Evolutionary conservation across 768 basidiomycete genomes (phyloP), one percentile per base, ranked within the genome.

Genomic region (Lentinula aciculospora): DNA sequence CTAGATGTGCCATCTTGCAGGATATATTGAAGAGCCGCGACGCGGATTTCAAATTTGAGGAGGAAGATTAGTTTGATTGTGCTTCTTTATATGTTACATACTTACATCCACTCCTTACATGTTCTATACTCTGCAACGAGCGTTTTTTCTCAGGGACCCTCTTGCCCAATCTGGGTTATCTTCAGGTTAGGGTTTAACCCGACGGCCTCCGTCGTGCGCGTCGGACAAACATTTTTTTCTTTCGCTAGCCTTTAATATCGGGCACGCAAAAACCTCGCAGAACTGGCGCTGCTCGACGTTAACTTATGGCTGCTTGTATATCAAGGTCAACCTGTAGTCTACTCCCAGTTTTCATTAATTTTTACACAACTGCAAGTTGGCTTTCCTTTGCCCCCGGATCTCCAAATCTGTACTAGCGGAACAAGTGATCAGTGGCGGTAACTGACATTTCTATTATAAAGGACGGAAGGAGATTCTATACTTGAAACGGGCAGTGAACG

Each of bases 1-100:
- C 66, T 34, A 72, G 72, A 37, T 73, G 79, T 9, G 25, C 37
- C 25, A 25, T 46, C 31, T 44, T 56, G 39, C 40, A 56, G 19
- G 40, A 56, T 40, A 45, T 56, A 31, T 32, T 56, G 27, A 56
- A 36, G 40, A 19, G 27, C 12, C 54, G 29, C 29, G 15, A 46
- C 19, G 54, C 44, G 8, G 40, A 44, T 29, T 32, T 56, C 15
- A 44, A 44, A n/a, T 56, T 56, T 44, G 54, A 56, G n/a, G 54
- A 56, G 17, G 49, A 51, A 32, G 21, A 51, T 5, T n/a, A 34
- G 3, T 7, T 17, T 15, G 46, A 28, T 21, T 10, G 17, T 19
- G 25, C 2, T 8, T 17, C 12, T 28, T 21, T 27, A 10, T 9
- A 5, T 39, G 5, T 34, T 34, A 4, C 13, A 8, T 34, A 13